Evolutionary conservation across 2,329 filamentous ascomycete genomes (phyloP), one percentile per base, ranked within the genome.

Genomic region (Leptographium procerum): DNA sequence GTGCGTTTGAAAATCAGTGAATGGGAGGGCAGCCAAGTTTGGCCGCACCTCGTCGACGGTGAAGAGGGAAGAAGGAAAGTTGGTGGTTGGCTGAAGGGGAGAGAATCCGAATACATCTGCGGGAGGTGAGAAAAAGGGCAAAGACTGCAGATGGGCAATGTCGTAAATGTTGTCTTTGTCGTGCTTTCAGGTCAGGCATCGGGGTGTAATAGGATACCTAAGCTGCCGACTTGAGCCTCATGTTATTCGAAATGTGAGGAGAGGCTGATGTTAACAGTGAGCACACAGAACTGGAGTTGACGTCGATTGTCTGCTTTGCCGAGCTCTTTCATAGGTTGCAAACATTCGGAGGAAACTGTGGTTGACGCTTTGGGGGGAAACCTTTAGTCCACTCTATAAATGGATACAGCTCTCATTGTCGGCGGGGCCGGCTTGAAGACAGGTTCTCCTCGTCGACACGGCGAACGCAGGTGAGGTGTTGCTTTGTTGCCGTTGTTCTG

Each of bases 81-180:
- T 53, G 63, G 61, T 45, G 59, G 58, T 36, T 59, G 63, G 55
- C 47, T 59, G n/a, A 63, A 56, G 19, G 64, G 59, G 22, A 53
- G 52, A 28, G 60, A 61, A 59, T 58, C 59, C 52, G 66, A 64
- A 65, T 62, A 63, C 68, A 69, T 69, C 62, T 63, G 62, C 33
- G 34, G 24, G 45, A 29, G 19, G 16, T 19, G 19, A 48, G 40
- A 9, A 13, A 45, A 5, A 24, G 13, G 34, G 19, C 26, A 24
- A n/a, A 10, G 28, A 16, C 7, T 3, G 8, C 9, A 29, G 26
- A 13, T 36, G n/a, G 33, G 52, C 14, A 36, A 28, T 16, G 16
- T 19, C 36, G 14, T 40, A 16, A 16, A 40, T 40, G 36, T 13
- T 13, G 14, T 40, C 14, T 40, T 40, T 40, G 36, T 13, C 14